Evolutionary conservation across 768 basidiomycete genomes (phyloP), one percentile per base, ranked within the genome.

Genomic region (Lentinula sp.): DNA sequence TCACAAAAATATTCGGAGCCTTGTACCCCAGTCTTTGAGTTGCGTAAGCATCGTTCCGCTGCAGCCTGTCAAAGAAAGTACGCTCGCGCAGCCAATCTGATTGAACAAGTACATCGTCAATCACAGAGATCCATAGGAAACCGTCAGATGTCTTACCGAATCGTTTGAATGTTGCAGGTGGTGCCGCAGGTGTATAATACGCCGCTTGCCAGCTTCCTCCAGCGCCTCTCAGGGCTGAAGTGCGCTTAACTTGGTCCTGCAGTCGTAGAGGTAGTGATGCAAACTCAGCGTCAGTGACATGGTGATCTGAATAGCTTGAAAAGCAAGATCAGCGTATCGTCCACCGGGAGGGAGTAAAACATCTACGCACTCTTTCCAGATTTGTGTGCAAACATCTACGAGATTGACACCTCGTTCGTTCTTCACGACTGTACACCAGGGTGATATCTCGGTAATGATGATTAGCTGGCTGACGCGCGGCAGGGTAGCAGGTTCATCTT

Each of bases 1-100:
- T 84, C 42, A 91, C 77, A 68, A 90, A 90, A 42, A 92, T 81
- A 68, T 93, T 93, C 5, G 90, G 84, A 2, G 91, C 91, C 59
- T 78, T 80, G 73, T 84, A 93, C 1, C 91, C 91, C 31, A 93
- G 82, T 5, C 89, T 81, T 8, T 76, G 69, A 31, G 72, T 64
- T 1, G 80, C 75, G 65, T 92, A 93, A 7, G 65, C 67, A 64
- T 91, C 88, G 63, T 87, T 82, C 68, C 77, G 83, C 10, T 65
- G 65, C 60, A 93, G 66, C 15, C 80, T 78, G 61, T 93, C 90
- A 62, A 93, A 91, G 70, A 78, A 90, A 21, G 80, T 76, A 58
- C 81, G 79, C 59, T 92, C 91, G 49, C 87, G 80, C 18, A 93
- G 79, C 89, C 89, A 93, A 66, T 92, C 91, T 91, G 60, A 6